Evolutionary conservation across 2,329 filamentous ascomycete species (phyloP), one percentile per base, ranked within the genome.

Genomic region (Dothiorella sarmentorum): DNA sequence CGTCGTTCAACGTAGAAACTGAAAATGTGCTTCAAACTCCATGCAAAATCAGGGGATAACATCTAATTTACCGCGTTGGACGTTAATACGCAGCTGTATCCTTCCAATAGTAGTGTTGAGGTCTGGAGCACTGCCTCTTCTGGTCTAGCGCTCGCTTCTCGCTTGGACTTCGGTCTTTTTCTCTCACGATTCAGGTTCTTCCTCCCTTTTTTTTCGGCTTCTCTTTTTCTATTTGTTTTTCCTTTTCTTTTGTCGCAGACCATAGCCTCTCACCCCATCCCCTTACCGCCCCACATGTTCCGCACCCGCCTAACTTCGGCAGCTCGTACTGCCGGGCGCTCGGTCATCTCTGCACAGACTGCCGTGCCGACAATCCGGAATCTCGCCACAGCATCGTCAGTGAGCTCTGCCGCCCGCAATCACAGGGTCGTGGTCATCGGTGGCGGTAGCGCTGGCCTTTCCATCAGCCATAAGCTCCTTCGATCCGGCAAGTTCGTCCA

Each of bases 371-470:
- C 35, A 5, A 6, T 33, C 11, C 52, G 38, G 26, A 35, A 1
- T 17, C 44, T 20, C 27, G 52, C 52, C 17, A 56, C 52, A 17
- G 52, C 26, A 2, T 33, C 52, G 2, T 65, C 68, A 7, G 65
- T 65, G 5, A 64, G 45, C 56, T 66, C 73, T 37, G 65, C 69
- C 15, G 67, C 71, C 27, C 73, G 72, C 53, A 78, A 75, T 63
- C 86, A 89, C 76, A 85, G 81, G 66, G 77, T 89, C 15, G 84
- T 89, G 11, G 80, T 90, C 2, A 76, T 90, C 26, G 87, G 87
- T 51, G 86, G 82, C 55, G 87, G 87, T 29, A 77, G 82, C 11
- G 87, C 86, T 35, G 87, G 87, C 49, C 71, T 89, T 15, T 73
- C 82, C 1, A 81, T 88, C 66, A 84, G 84, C 65, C 85, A 89